These are phyloP conservation scores for Leccinum fibrillosum DNA, from an alignment of 768 basidiomycete species.

Conservation along the genomic window DNA sequence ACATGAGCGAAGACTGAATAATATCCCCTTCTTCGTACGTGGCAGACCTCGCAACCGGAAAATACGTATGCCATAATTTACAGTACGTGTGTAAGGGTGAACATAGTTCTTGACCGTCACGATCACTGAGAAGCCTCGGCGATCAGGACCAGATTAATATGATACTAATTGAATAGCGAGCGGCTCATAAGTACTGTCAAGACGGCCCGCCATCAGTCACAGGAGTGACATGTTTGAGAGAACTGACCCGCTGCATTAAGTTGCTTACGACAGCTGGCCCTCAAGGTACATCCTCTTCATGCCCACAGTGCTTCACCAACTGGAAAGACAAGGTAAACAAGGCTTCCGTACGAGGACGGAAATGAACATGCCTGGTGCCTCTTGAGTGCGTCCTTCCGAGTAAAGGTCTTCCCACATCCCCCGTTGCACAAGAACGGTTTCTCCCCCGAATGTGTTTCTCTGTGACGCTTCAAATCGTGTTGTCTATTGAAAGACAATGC, in stretches of 20 bases:
- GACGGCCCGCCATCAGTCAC: conserved; percentile 20
- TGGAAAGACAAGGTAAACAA: conserved; percentile 27
- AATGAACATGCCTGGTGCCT: conserved; percentile 65
- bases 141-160: conserved; percentile 24
- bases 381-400: conserved; percentile 82
- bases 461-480: conserved; percentile 81
- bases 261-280: conserved; percentile 17
- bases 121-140: conserved; percentile 10
- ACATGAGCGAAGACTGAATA: conserved; percentile 15
- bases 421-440: conserved; percentile 83
- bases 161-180: conserved; percentile 22
- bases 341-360: conserved; percentile 3
- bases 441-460: conserved; percentile 82
- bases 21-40: conserved; percentile 12
- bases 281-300: conserved; percentile 48
- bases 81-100: conserved; percentile 25
- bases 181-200: conserved; percentile 15
- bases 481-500: conserved; percentile 81
- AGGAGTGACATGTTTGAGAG: conserved; percentile 9
- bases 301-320: conserved; percentile 80
- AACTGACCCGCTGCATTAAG: conserved; percentile 13
- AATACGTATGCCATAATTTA: conserved; percentile 29
- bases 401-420: conserved; percentile 84
- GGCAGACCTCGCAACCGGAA: conserved; percentile 7
- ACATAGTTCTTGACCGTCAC: conserved; percentile 15